Evolutionary conservation across 2,329 filamentous ascomycete species (phyloP), one percentile per base, ranked within the genome.

Genomic region (Exserohilum rostratum): DNA sequence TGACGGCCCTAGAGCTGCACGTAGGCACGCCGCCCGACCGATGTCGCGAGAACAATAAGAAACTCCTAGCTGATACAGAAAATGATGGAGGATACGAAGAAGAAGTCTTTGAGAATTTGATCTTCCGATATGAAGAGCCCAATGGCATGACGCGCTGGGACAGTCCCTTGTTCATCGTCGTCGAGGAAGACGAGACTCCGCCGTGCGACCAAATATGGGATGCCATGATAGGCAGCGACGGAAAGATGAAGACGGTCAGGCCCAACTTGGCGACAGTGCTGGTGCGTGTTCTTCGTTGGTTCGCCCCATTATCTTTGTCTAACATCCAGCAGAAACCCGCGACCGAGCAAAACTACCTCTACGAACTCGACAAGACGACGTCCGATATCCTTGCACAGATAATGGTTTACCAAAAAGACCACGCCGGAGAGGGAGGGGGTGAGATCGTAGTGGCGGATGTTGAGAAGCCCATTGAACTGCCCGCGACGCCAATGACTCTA

Each of bases 81-180:
- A 62, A 66, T 62, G 73, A 74, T n/a, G 74, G 71, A 2, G 81
- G 76, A 2, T 87, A 87, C 63, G 78, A 79, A 0, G 69, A 81
- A 5, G 82, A 83, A 13, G 88, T 90, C 70, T 91, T 90, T 81
- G 89, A 92, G 60, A 91, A 92, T 64, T 81, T 93, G 10, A 85
- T 91, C 30, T 93, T 91, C 70, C 82, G 90, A 50, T 93, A 93
- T 71, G 90, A 96, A 75, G 90, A 96, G 76, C 90, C 91, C 12
- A 95, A 93, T 71, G 85, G 87, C 18, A 93, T 93, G 89, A 88
- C 84, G 2, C 80, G 90, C 38, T 96, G 91, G 91, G 90, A 96
- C 72, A 89, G 87, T 50, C 90, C 91, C 1, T 81, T 95, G 2
- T 95, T 93, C 75, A 89, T 89, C 3, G 82, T 95, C 0, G 82